These are phyloP conservation scores for Neofusicoccum kwambonambiense DNA, from an alignment of 2,329 filamentous ascomycete genomes.

Conservation along the genomic window DNA sequence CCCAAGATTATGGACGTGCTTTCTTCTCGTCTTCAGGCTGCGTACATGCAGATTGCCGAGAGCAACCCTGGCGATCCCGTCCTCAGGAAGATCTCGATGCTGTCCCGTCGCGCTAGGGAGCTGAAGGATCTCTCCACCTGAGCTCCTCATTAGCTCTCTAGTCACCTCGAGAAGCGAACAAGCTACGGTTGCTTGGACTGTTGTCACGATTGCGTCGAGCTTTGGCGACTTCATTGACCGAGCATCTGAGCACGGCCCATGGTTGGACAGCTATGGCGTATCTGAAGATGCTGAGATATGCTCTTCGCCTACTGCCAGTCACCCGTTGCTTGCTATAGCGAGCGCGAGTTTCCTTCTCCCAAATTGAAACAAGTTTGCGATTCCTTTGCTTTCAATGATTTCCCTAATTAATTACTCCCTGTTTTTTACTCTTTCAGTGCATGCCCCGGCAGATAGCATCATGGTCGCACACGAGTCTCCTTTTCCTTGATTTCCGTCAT, in stretches of 20 bases:
- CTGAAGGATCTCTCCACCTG: constrained; percentile 13
- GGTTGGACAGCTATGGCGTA: not conserved
- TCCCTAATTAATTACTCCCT: not conserved
- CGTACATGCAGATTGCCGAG: constrained; percentile 58
- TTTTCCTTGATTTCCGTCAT: constrained; percentile 1
- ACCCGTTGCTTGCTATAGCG: not conserved
- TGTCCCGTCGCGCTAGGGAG: constrained; percentile 39
- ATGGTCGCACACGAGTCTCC: constrained; percentile 3
- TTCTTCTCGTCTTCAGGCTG: constrained; percentile 54
- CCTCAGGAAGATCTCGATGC: constrained; percentile 49
- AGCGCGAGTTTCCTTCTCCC: not conserved
- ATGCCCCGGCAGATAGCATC: not conserved
- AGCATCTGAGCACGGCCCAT: not conserved
- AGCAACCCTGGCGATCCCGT: constrained; percentile 52
- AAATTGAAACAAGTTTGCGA: not conserved
- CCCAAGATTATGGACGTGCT: constrained; percentile 62
- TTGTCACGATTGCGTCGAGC: not conserved
- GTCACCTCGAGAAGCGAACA: not conserved
- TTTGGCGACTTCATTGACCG: not conserved
- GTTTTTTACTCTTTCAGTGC: not conserved
- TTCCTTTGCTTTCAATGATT: not conserved
- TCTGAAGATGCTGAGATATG: constrained; percentile 21
- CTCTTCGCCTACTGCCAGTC: constrained; percentile 3
- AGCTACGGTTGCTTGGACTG: not conserved
- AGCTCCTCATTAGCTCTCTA: not conserved